These are phyloP conservation scores for Tuber aestivum DNA, from an alignment of 495 filamentous ascomycete species.

Conservation along the genomic window DNA sequence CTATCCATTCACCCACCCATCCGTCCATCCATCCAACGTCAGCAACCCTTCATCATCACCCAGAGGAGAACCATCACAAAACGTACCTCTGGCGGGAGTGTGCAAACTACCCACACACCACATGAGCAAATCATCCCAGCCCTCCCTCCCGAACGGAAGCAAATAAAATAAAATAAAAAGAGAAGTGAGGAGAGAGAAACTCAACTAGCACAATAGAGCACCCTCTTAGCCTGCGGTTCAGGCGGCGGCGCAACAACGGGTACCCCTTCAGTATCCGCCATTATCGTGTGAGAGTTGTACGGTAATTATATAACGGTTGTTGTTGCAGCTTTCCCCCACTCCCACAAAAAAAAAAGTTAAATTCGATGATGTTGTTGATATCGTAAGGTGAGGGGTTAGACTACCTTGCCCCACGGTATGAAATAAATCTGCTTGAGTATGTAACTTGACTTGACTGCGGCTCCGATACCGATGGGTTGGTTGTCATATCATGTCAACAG, in stretches of 20 bases:
- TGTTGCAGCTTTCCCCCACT: background rate
- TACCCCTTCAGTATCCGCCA: slow-evolving; percentile 24
- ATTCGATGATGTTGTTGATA: too few relatives aligned
- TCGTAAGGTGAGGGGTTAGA: background rate
- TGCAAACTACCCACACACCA: slow-evolving; percentile 61
- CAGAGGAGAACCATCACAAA: background rate
- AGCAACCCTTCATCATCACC: background rate
- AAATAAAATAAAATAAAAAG: slow-evolving; percentile 3
- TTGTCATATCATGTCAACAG: too few relatives aligned
- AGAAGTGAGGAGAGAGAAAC: slow-evolving; percentile 34
- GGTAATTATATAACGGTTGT: background rate
- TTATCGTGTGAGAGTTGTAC: background rate
- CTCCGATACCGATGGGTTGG: too few relatives aligned
- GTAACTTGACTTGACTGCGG: too few relatives aligned
- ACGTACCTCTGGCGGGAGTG: slow-evolving; percentile 82
- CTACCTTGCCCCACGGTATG: too few relatives aligned
- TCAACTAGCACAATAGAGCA: slow-evolving; percentile 80
- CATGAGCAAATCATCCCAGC: slow-evolving; percentile 33
- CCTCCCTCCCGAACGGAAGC: slow-evolving; percentile 10
- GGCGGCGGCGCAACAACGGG: slow-evolving; percentile 43
- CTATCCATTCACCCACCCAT: slow-evolving; percentile 51
- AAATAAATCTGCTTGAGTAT: too few relatives aligned
- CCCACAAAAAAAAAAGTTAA: too few relatives aligned
- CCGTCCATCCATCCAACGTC: background rate
- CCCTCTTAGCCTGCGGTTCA: slow-evolving; percentile 59